Evolutionary conservation across 1,284 basidiomycete species (phyloP), one percentile per base, ranked within the genome.

Genomic region (Malassezia cuniculi): DNA sequence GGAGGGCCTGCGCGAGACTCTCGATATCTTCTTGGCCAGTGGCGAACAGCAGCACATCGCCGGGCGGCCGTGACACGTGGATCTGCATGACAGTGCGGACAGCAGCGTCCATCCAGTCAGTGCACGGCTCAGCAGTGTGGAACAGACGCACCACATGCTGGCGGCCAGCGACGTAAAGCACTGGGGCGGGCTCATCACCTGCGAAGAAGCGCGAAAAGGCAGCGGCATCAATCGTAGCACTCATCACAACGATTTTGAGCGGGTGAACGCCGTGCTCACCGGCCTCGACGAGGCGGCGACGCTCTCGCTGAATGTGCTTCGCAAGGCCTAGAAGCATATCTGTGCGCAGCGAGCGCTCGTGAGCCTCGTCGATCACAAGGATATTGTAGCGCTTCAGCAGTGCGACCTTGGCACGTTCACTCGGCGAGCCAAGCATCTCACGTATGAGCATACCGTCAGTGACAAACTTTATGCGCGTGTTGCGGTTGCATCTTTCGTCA

Each of bases 11-110:
- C 0, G 50, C 77, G 17, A 94, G 72, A 53, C 75, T 80, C 64
- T 95, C 90, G 46, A 99, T 99, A 57, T 97, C 90, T 55, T 97
- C 90, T 61, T 95, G 87, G 17, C 90, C 85, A 76, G 89, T 85
- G 42, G 95, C 75, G 71, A 97, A 97, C 47, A 95, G 80, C 27
- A 97, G 74, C 9, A 95, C 78, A 61, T 95, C 87, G 5, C 90
- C 90, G 1, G 76, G 73, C 1, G 81, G 78, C 50, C 78, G 75
- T 37, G 80, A 78, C 6, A 76, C 73, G 61, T 95, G 89, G 42
- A 97, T 81, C 66, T 87, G 83, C 64, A 89, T 82, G 56, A 93
- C 82, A 4, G 85, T 83, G 48, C 82, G 79, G 47, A 93, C 73
- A 1, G 87, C 84, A 6, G 85, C 78, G 49, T 94, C 86, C 38